Evolutionary conservation across 768 basidiomycete species (phyloP), one percentile per base, ranked within the genome.

Genomic region (Naematelia encephala): DNA sequence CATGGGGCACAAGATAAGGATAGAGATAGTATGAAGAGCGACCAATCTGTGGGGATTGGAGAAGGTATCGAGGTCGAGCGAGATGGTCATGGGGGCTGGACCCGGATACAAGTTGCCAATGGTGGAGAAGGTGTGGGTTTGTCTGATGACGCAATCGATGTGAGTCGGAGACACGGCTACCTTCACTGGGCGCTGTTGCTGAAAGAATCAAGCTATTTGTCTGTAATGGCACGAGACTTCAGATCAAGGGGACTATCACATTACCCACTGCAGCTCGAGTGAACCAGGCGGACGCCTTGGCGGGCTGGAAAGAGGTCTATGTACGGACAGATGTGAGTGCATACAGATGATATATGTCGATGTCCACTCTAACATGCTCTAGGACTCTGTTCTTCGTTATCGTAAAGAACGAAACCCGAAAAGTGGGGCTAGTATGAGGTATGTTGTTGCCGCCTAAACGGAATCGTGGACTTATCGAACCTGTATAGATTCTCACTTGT

Each of bases 31-130:
- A 49, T 12, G 27, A n/a, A 2, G 65, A 57, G 26, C 21, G 61
- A 56, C 11, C 39, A 39, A 27, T 30, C 4, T 1, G 46, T 63
- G 1, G 62, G 61, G 2, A 44, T 74, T 1, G 69, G 67, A 12
- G 69, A 69, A 51, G 69, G 69, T 1, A 53, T 46, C 21, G 72
- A 73, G 30, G 60, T 70, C 0, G 66, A 70, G 34, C 51, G 67
- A 42, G 62, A 69, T 53, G 68, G 67, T 13, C 61, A 57, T 54
- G 65, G 62, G 0, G 51, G 44, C 4, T 74, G 72, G 72, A 44
- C 5, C 8, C 49, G 46, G 27, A 54, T 74, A 3, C 26, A 4
- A 2, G 4, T 71, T 1, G 13, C 29, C 12, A 29, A 21, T 3
- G 22, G 50, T 27, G 66, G 67, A 19, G 55, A 61, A 28, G 72